Base-by-base conservation (phyloP, 1,284 basidiomycete species). In the Takashimella koratensis region DNA sequence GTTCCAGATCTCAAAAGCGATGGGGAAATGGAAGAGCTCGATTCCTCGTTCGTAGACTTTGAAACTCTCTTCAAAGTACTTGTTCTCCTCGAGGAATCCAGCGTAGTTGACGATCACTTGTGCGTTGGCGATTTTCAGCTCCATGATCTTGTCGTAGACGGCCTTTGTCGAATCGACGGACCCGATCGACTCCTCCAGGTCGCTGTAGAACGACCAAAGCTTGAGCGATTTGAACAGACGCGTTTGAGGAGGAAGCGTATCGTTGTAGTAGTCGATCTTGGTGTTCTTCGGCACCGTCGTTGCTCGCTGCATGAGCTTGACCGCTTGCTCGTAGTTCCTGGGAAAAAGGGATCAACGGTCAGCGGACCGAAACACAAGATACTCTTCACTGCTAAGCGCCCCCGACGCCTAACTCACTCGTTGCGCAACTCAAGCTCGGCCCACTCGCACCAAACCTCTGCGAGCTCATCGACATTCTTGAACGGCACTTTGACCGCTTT, bases 361-460 rank as follows among this genome's bases (percentile, higher is more conserved):
- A 52, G 49, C 42, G 40, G 24, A n/a, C 40, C 25, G 52, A n/a
- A n/a, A n/a, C n/a, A n/a, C n/a, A n/a, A n/a, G n/a, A n/a, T n/a
- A n/a, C n/a, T n/a, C n/a, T n/a, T n/a, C n/a, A n/a, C n/a, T n/a
- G n/a, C n/a, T n/a, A n/a, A n/a, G n/a, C n/a, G n/a, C n/a, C n/a
- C n/a, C n/a, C n/a, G n/a, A n/a, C n/a, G n/a, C n/a, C n/a, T n/a
- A 60, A 82, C 88, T 67, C 74, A 92, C 90, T 93, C 93, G 47
- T 95, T 88, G 36, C 96, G 83, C 45, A 98, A 81, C 74, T 99
- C 96, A 87, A 98, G 86, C 77, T 98, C 95, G 8, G 96, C 86
- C 95, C 95, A 98, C 74, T 97, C 93, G 72, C 92, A 96, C 96
- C 96, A 99, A 13, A 98, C 83, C 75, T 98, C 96, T 0, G 96